Percentiles rank a stretch among this genome's conserved stretches.
Conservation (phyloP, 2,329 filamentous ascomycete genomes). For the Colletotrichum sp. region DNA sequence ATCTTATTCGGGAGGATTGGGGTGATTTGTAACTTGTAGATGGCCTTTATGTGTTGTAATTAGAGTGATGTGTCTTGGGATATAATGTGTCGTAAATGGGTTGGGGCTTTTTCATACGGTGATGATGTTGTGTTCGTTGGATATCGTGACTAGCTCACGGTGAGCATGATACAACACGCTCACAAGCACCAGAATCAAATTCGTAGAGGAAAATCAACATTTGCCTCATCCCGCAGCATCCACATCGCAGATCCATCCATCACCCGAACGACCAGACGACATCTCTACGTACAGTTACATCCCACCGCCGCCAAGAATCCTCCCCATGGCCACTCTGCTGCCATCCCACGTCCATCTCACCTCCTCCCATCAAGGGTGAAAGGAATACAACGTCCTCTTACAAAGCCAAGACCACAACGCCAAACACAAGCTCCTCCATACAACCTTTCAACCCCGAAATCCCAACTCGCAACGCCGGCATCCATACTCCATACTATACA, state of each 20-base stretch:
- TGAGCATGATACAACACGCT: not conserved
- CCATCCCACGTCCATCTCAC: not conserved
- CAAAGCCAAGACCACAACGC: not conserved
- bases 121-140: not conserved
- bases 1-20: conserved; percentile 32
- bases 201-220: not conserved
- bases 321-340: not conserved
- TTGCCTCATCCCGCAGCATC: not conserved
- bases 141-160: not conserved
- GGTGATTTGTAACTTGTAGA: conserved; percentile 2
- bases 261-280: not conserved
- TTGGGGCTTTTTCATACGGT: not conserved
- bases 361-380: not conserved
- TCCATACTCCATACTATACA: not conserved
- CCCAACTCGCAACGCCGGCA: not conserved
- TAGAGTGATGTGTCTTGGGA: not conserved
- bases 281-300: not conserved
- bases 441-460: not conserved
- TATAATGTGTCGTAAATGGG: not conserved
- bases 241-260: not conserved
- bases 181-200: not conserved
- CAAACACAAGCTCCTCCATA: not conserved
- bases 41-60: not conserved
- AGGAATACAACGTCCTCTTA: not conserved
- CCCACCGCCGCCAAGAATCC: not conserved